Evolutionary conservation across 1,284 basidiomycete species (phyloP).

Genomic region (Apiotrichum laibachii): DNA sequence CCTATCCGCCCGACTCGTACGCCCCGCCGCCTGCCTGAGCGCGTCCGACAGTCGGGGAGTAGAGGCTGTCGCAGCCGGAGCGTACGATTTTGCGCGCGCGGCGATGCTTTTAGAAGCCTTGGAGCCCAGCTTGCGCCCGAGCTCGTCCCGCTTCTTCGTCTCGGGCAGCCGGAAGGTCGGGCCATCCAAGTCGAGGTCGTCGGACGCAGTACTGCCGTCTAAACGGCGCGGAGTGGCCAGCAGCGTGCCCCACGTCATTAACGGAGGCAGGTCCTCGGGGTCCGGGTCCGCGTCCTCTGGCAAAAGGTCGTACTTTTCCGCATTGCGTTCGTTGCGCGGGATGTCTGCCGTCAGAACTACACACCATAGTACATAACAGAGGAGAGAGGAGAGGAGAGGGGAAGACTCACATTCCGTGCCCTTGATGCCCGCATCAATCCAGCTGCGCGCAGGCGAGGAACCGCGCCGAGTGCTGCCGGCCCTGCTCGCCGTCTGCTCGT

Average conservation of each 20-base stretch:
- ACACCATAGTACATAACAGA: no score
- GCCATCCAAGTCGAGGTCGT: slow-evolving; percentile 52
- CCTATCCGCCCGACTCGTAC: slow-evolving; percentile 14
- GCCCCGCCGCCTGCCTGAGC: slow-evolving; percentile 43
- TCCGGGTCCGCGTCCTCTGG: slow-evolving; percentile 53
- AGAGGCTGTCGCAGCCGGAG: slow-evolving; percentile 58
- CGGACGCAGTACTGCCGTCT: slow-evolving; percentile 56
- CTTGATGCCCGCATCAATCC: slow-evolving; percentile 81
- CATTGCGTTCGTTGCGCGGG: not conserved
- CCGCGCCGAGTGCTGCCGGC: slow-evolving; percentile 55
- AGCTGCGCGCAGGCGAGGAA: slow-evolving; percentile 79
- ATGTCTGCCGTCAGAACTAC: slow-evolving; percentile 11
- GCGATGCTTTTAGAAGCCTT: slow-evolving; percentile 50
- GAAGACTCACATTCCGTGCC: slow-evolving; percentile 57
- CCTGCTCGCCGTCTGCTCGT: slow-evolving; percentile 46
- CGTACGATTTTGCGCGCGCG: slow-evolving; percentile 49
- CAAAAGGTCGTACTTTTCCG: slow-evolving; percentile 1
- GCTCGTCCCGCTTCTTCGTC: slow-evolving; percentile 67
- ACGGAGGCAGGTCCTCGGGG: slow-evolving; percentile 74
- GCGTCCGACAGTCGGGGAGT: slow-evolving; percentile 44
- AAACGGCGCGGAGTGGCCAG: slow-evolving; percentile 69
- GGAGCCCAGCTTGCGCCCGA: slow-evolving; percentile 73
- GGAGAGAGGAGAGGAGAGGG: no score
- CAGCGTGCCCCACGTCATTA: slow-evolving; percentile 91
- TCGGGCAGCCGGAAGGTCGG: slow-evolving; percentile 69